These are phyloP conservation scores for Coniochaeta sp. DNA, from an alignment of 2,329 filamentous ascomycete genomes.

Conservation along the genomic window DNA sequence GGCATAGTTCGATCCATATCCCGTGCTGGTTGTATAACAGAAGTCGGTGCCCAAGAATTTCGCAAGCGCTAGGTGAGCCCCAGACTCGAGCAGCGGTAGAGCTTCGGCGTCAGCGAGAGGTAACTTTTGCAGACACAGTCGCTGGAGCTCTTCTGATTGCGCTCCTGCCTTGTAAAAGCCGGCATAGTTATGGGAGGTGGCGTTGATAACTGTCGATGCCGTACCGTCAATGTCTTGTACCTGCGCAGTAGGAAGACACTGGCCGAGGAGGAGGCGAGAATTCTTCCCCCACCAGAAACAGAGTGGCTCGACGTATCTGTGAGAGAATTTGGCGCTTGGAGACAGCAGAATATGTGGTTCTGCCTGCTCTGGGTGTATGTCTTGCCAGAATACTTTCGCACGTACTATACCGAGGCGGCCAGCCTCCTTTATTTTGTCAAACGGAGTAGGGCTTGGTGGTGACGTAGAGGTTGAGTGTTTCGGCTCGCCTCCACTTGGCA, in stretches of 20 bases:
- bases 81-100: constrained; percentile 5
- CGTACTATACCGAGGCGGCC: background rate
- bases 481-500: background rate
- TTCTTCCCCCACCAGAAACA: constrained; percentile 10
- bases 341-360: background rate
- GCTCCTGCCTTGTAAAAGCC: constrained; percentile 6
- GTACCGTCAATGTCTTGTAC: constrained; percentile 2
- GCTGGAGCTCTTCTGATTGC: constrained; percentile 6
- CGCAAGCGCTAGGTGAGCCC: constrained; percentile 3
- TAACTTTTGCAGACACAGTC: constrained; percentile 7
- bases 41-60: constrained; percentile 8
- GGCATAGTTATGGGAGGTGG: constrained; percentile 10
- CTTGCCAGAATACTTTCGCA: background rate
- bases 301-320: constrained; percentile 11
- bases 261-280: constrained; percentile 6
- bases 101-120: constrained; percentile 7
- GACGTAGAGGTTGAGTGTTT: background rate
- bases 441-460: background rate
- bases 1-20: constrained; percentile 10
- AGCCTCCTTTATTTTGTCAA: background rate
- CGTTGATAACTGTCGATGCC: constrained; percentile 4
- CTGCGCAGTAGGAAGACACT: constrained; percentile 4
- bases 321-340: background rate
- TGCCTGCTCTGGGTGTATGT: background rate
- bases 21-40: constrained; percentile 9